A percentile compares a stretch with the other conserved stretches of the same genome.
phyloP scores from a whole-genome alignment of 176 grass and related monocot genomes.

The Musa troglodytarum region DNA sequence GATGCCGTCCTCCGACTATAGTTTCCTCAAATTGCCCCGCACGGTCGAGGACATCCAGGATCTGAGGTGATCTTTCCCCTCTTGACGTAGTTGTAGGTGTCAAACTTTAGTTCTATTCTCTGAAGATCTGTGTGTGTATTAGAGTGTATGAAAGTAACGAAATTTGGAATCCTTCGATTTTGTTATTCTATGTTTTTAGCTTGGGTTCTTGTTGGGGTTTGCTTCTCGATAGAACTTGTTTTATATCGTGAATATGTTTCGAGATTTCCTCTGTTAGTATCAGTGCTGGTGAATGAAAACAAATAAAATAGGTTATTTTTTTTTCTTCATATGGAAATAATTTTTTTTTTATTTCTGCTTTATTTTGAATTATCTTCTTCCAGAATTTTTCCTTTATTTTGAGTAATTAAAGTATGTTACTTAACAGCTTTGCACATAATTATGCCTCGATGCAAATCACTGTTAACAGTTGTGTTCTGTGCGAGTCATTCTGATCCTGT shows the following conservation, averaged over 20 bases:
- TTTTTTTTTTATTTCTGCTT: too few species aligned
- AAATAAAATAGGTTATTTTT: neutral
- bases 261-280: neutral
- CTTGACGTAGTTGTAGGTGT: slow-evolving; percentile 10
- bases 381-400: too few species aligned
- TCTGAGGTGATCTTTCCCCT: slow-evolving; percentile 48
- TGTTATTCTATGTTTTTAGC: too few species aligned
- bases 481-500: neutral
- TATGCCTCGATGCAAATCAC: too few species aligned
- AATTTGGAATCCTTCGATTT: too few species aligned
- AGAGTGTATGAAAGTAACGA: neutral
- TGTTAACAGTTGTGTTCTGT: neutral
- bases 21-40: slow-evolving; percentile 28
- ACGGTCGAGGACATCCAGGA: slow-evolving; percentile 57
- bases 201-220: neutral
- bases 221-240: neutral
- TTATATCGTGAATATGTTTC: neutral
- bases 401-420: too few species aligned
- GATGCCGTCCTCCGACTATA: slow-evolving; percentile 49
- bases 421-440: too few species aligned
- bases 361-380: too few species aligned
- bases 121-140: neutral
- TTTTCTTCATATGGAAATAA: too few species aligned
- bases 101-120: neutral
- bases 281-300: neutral